Evolutionary conservation across 257 asterid genomes (phyloP).

Genomic region (Petunia axillaris): DNA sequence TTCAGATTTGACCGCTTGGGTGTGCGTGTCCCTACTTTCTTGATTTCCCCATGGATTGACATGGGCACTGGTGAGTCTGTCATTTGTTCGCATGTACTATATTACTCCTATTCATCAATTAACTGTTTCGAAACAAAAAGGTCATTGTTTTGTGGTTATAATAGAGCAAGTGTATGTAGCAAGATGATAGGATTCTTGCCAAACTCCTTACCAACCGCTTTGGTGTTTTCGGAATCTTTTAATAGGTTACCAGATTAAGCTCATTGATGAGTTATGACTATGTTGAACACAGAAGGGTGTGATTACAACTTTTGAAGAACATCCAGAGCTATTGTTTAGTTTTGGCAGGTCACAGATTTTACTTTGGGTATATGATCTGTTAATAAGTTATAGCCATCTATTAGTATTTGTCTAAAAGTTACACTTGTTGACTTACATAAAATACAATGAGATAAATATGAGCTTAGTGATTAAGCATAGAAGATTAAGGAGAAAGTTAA

Average conservation of each 20-base stretch:
- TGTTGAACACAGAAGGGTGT: neutral
- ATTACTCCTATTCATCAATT: neutral
- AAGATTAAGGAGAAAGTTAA: neutral
- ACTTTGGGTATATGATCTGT: neutral
- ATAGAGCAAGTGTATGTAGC: neutral
- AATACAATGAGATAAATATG: neutral
- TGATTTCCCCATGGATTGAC: constrained; percentile 95
- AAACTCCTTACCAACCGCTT: neutral
- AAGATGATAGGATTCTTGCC: neutral
- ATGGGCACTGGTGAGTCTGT: constrained; percentile 72
- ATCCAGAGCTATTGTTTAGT: neutral
- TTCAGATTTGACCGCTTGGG: constrained; percentile 85
- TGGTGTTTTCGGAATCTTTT: neutral
- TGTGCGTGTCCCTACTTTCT: constrained; percentile 82
- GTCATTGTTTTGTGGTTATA: neutral
- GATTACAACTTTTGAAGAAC: constrained; percentile 1
- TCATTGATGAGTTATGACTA: neutral
- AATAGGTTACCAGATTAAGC: neutral
- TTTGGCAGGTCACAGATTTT: neutral
- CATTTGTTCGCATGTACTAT: neutral
- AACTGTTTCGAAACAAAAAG: neutral
- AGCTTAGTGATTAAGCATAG: neutral
- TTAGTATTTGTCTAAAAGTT: neutral
- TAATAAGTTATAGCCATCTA: neutral
- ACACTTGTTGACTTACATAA: neutral